phyloP scores from a whole-genome alignment of 1,139 yeast genomes.

The Protomyces pachydermus region DNA sequence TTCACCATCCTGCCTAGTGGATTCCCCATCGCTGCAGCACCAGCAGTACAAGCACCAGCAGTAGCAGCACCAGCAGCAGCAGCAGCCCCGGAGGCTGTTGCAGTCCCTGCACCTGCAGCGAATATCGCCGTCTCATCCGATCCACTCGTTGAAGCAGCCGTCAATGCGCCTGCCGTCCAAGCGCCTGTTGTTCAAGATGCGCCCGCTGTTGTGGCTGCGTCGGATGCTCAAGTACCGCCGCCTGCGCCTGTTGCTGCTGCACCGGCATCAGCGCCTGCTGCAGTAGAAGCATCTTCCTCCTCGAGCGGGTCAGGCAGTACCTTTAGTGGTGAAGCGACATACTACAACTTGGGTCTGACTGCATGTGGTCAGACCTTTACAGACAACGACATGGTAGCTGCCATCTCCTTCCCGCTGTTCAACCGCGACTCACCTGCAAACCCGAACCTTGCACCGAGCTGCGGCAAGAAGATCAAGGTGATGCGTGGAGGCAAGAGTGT shows the following conservation, averaged over 20 bases:
- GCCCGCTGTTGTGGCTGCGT: conserved; percentile 3
- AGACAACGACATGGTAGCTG: conserved; percentile 49
- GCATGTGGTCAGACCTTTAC: conserved; percentile 54
- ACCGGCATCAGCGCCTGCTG: conserved; percentile 30
- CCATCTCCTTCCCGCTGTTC: conserved; percentile 41
- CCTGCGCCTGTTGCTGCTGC: conserved; percentile 28
- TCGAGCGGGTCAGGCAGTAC: conserved; percentile 37
- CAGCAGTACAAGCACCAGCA: conserved; percentile 28
- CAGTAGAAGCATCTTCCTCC: conserved; percentile 34
- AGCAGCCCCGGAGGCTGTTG: conserved; percentile 30
- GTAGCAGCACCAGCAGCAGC: conserved; percentile 28
- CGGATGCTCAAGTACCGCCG: conserved; percentile 22
- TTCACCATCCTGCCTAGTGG: conserved; percentile 2
- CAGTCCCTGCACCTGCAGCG: conserved; percentile 29
- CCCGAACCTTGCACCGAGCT: conserved; percentile 44
- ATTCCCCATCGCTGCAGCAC: conserved; percentile 24
- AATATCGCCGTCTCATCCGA: conserved; percentile 3
- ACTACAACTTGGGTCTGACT: conserved; percentile 55
- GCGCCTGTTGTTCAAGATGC: conserved; percentile 2
- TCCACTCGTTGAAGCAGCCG: background rate
- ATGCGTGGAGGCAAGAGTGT: conserved; percentile 46
- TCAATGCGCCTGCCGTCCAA: conserved; percentile 14
- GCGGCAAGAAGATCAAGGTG: conserved; percentile 49
- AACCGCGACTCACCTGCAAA: conserved; percentile 36
- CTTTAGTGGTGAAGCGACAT: conserved; percentile 56